These are phyloP conservation scores for Mycena epipterygia DNA, from an alignment of 768 basidiomycete species.

Conservation along the genomic window DNA sequence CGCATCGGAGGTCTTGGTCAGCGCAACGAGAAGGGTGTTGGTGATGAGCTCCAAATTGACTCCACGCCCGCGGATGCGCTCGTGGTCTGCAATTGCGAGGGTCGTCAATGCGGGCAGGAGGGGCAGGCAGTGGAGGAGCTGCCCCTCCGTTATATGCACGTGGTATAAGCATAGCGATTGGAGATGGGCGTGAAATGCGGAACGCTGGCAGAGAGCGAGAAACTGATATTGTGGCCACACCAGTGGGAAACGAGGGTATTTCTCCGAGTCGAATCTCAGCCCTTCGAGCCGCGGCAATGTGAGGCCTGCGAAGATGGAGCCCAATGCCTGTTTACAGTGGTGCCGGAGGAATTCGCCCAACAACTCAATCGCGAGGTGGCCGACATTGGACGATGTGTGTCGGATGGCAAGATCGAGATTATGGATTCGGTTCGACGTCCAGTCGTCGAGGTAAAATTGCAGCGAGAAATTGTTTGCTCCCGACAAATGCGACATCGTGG, in stretches of 20 bases:
- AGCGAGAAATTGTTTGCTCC: no score
- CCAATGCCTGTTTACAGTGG: not conserved
- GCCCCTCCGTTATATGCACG: not conserved
- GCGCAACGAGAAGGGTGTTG: not conserved
- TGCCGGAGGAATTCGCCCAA: not conserved
- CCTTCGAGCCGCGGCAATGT: not conserved
- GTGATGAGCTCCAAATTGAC: constrained; percentile 1
- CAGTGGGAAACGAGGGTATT: not conserved
- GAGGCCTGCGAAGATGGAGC: not conserved
- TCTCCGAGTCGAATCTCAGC: not conserved
- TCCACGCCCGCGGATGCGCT: not conserved
- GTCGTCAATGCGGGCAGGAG: not conserved
- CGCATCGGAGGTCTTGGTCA: not conserved
- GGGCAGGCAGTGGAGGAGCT: not conserved
- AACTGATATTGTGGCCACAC: not conserved
- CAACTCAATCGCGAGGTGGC: not conserved
- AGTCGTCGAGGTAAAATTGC: no score
- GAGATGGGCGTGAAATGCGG: not conserved
- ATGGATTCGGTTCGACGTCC: no score
- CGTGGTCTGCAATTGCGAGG: not conserved
- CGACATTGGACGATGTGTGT: not conserved
- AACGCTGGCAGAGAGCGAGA: not conserved
- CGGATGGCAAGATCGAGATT: not conserved
- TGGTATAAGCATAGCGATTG: not conserved
- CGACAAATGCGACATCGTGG: no score